These are phyloP conservation scores for Rhexocercosporidium sp. DNA, from an alignment of 2,329 filamentous ascomycete genomes.

Conservation along the genomic window DNA sequence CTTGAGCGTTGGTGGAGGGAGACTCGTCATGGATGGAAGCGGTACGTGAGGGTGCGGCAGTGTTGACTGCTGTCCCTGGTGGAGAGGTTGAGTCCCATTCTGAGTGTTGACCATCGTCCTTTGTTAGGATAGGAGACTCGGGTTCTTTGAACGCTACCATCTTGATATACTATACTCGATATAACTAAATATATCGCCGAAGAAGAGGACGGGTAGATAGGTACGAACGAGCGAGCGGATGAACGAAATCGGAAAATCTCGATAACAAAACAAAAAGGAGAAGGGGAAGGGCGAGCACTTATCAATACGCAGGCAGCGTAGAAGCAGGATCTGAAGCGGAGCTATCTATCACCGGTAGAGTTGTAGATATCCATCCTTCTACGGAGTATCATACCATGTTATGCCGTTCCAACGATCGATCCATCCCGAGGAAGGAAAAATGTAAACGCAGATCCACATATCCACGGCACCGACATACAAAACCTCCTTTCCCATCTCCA, in stretches of 20 bases:
- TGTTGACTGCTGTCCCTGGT: slow-evolving; percentile 25
- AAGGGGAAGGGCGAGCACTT: background rate
- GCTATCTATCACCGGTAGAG: background rate
- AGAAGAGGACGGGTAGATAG: background rate
- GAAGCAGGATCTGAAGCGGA: background rate
- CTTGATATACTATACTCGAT: background rate
- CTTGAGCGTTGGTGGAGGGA: background rate
- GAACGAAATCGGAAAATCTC: slow-evolving; percentile 1
- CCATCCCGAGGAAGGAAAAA: background rate
- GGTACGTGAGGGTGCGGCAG: slow-evolving; percentile 17
- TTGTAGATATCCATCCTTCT: background rate
- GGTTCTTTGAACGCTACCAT: slow-evolving; percentile 16
- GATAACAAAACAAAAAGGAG: background rate
- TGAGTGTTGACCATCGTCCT: background rate
- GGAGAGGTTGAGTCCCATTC: slow-evolving; percentile 5
- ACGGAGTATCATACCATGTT: too few species aligned
- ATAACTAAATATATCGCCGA: slow-evolving; percentile 5
- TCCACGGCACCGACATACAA: background rate
- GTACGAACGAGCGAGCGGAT: background rate
- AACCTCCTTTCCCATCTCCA: background rate
- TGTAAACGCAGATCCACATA: slow-evolving; percentile 2
- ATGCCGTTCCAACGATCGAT: background rate
- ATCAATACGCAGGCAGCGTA: background rate
- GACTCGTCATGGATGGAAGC: slow-evolving; percentile 3
- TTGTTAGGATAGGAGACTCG: background rate